Percentiles rank a stretch among this genome's conserved stretches.
Conservation (phyloP, 495 filamentous ascomycete genomes). For the Cladorrhinum samala region DNA sequence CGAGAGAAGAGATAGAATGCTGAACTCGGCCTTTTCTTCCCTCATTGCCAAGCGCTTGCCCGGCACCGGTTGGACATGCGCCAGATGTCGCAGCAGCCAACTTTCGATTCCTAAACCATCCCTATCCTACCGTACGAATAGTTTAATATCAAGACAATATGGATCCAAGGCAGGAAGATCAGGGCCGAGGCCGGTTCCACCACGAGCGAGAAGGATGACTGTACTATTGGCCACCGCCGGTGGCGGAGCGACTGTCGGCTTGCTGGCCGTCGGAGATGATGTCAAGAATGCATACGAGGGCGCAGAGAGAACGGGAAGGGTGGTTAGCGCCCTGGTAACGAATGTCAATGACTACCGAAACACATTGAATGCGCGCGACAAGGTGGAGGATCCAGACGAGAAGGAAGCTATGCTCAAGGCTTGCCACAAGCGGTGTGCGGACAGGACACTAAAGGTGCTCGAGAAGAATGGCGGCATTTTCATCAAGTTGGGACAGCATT, state of each 20-base stretch:
- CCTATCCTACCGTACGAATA: constrained; percentile 1
- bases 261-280: constrained; percentile 63
- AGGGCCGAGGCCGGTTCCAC: constrained; percentile 6
- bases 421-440: constrained; percentile 89
- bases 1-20: constrained; percentile 15
- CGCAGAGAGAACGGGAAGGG: constrained; percentile 69
- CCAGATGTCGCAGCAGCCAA: constrained; percentile 35
- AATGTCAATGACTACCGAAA: constrained; percentile 90
- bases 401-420: constrained; percentile 60
- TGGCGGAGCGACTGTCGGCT: constrained; percentile 47
- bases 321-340: constrained; percentile 66
- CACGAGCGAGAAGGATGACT: constrained; percentile 14
- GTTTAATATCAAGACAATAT: constrained; percentile 25
- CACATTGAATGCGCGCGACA: constrained; percentile 63
- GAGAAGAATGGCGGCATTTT: constrained; percentile 97
- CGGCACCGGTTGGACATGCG: constrained; percentile 32
- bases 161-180: constrained; percentile 11
- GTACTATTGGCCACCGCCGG: constrained; percentile 37
- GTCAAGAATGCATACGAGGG: constrained; percentile 67
- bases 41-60: constrained; percentile 13
- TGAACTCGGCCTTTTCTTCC: constrained; percentile 18
- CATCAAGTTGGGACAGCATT: constrained; percentile 94
- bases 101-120: constrained; percentile 2
- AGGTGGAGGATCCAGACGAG: constrained; percentile 53
- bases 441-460: constrained; percentile 72